Evolutionary conservation across 2,329 filamentous ascomycete species (phyloP), one percentile per base, ranked within the genome.

Genomic region (Penicillium frequentans): DNA sequence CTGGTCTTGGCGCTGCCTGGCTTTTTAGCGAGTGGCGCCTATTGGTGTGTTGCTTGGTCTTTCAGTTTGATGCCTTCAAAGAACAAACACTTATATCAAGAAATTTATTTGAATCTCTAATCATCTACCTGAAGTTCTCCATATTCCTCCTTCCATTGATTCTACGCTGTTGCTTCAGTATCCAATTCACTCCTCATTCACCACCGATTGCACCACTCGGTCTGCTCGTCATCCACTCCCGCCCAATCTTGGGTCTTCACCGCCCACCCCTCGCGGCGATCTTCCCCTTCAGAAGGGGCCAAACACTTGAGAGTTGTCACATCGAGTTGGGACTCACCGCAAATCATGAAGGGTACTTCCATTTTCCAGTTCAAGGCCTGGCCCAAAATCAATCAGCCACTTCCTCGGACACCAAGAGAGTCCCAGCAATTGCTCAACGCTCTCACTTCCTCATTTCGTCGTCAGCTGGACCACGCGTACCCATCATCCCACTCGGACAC

Each of bases 391-490:
- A 79, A 82, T 62, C 76, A 75, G 43, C 79, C 77, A 48, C 71
- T 77, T 29, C 75, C 85, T 24, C 76, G 86, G 16, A 84, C 79
- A 26, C 76, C 80, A 5, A 79, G 79, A 56, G 84, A 89, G 65
- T 85, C 82, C 16, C 77, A 84, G 59, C 81, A 84, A 64, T 76
- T 89, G 8, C 79, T 89, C 42, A 80, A 77, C 52, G 77, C 85
- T 21, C 79, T 89, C 61, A 87, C 84, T 23, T 80, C 79, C 42
- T 88, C 85, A 13, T 89, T 89, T 70, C 80, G 84, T 62, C 77
- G 80, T 49, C 84, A 88, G 57, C 80, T 89, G 43, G 85, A 89
- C 65, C 78, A 76, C 52, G 81, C 83, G 57, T 82, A 87, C 72
- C 82, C 81, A 19, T 66, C 70, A 31, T 61, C 65, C n/a, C 58